A percentile compares a stretch with the other conserved stretches of the same genome.
Evolutionary conservation across 2,329 filamentous ascomycete genomes (phyloP).

Genomic region (Trichoderma simmonsii): DNA sequence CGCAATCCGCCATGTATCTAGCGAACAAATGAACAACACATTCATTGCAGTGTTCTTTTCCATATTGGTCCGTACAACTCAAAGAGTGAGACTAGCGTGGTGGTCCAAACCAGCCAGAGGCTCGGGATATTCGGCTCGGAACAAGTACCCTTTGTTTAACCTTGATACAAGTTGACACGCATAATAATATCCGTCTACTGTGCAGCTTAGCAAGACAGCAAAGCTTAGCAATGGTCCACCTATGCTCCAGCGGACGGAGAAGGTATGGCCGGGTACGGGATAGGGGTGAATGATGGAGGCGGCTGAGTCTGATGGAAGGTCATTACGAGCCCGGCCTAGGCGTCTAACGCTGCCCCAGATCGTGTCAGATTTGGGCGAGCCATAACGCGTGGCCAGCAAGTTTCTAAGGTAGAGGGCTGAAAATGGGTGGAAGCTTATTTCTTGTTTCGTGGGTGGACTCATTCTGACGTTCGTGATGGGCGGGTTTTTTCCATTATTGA

Average conservation of each 20-base stretch:
- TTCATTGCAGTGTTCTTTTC: neutral
- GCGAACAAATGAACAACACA: constrained; percentile 2
- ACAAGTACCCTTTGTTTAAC: neutral
- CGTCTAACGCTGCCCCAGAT: neutral
- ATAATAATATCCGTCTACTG: neutral
- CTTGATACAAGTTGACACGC: neutral
- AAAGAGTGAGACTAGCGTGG: neutral
- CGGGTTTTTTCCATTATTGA: neutral
- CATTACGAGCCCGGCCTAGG: neutral
- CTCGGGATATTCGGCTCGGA: neutral
- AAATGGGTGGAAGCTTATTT: neutral
- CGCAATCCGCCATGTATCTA: constrained; percentile 8
- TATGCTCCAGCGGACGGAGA: neutral
- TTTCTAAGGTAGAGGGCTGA: neutral
- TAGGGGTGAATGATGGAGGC: neutral
- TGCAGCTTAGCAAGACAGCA: neutral
- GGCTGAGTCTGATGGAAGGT: neutral
- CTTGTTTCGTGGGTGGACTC: neutral
- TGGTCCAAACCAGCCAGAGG: neutral
- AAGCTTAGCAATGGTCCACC: neutral
- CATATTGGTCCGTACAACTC: neutral
- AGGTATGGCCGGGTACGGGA: neutral
- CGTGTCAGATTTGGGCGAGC: neutral
- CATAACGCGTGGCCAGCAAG: neutral
- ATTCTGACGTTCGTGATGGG: constrained; percentile 13